Conservation (phyloP, 163 green algal genomes). For the Coccomyxa subellipsoidea region DNA sequence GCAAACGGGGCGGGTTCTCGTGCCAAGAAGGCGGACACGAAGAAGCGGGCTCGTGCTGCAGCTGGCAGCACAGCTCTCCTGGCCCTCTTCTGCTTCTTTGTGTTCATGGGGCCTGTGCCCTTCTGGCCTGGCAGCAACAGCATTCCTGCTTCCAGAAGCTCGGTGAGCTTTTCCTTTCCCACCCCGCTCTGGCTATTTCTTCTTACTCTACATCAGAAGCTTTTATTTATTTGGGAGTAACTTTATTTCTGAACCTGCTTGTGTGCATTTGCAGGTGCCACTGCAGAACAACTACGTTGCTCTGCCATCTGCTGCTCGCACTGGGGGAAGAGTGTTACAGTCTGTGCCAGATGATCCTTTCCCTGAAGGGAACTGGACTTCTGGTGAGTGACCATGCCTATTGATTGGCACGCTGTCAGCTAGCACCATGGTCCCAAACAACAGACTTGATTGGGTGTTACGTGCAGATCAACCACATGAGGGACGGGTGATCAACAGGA, state of each 20-base stretch:
- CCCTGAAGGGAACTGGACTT: background rate
- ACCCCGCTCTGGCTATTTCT: too few species aligned
- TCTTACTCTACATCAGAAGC: too few species aligned
- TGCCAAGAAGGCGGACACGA: background rate
- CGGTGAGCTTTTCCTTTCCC: too few species aligned
- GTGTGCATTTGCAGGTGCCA: background rate
- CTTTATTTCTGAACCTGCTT: background rate
- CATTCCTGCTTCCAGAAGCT: background rate
- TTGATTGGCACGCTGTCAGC: too few species aligned
- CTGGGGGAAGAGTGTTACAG: background rate
- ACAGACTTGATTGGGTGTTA: too few species aligned
- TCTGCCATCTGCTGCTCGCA: background rate
- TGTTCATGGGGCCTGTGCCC: constrained; percentile 13
- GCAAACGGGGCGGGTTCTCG: background rate
- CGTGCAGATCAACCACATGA: too few species aligned
- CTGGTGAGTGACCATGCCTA: background rate
- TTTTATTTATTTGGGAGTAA: too few species aligned
- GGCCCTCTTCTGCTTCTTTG: constrained; percentile 19
- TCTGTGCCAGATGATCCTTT: background rate
- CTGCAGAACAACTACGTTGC: background rate
- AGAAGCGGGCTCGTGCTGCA: background rate
- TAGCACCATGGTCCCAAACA: too few species aligned
- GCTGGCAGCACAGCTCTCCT: constrained; percentile 24
- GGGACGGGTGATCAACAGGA: too few species aligned
- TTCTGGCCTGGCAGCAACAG: background rate